Conservation (phyloP, 495 filamentous ascomycete genomes). For the Aspergillus campestris region DNA sequence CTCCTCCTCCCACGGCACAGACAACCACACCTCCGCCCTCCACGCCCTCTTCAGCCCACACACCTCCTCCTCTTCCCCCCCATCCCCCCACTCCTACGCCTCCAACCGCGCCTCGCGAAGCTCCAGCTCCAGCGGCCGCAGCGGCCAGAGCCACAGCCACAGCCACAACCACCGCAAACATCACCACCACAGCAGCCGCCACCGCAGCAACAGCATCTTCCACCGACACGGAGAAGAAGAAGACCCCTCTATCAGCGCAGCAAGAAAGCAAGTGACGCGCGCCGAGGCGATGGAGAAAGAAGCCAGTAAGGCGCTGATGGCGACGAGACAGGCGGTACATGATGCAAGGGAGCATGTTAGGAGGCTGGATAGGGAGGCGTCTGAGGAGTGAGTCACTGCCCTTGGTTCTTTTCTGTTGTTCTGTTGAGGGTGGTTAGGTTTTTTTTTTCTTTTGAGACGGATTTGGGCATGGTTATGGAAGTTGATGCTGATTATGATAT, state of each 20-base stretch:
- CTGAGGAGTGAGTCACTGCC: constrained; percentile 48
- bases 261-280: constrained; percentile 46
- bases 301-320: constrained; percentile 51
- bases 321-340: constrained; percentile 46
- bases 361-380: constrained; percentile 53
- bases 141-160: not conserved
- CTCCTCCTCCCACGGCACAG: too few relatives aligned
- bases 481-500: not conserved
- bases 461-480: too few relatives aligned
- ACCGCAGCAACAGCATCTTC: constrained; percentile 16
- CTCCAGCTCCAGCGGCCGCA: not conserved
- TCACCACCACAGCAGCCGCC: constrained; percentile 31
- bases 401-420: not conserved
- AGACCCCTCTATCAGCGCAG: constrained; percentile 50
- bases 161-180: constrained; percentile 22
- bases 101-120: not conserved
- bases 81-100: not conserved
- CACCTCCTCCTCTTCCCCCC: too few relatives aligned
- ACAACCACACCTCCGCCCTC: not conserved
- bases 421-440: too few relatives aligned
- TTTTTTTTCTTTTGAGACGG: too few relatives aligned
- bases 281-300: constrained; percentile 54
- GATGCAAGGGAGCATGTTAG: constrained; percentile 56
- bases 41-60: not conserved
- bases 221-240: constrained; percentile 19